Conservation (phyloP, 2,329 filamentous ascomycete genomes). For the Cladosporium oxysporum region DNA sequence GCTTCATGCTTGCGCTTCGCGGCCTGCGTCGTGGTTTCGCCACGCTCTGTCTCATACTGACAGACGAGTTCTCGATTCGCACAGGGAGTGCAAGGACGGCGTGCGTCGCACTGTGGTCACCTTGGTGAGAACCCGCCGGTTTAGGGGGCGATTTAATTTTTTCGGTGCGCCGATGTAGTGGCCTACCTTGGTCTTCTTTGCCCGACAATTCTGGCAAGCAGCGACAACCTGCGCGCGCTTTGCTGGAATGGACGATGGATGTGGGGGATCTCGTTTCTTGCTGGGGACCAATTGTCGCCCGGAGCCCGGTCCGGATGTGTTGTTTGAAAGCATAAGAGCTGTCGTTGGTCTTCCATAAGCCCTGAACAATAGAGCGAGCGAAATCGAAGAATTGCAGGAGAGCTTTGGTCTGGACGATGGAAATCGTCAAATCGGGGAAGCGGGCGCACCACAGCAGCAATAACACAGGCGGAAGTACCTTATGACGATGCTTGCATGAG, state of each 20-base stretch:
- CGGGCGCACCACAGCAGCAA: not conserved
- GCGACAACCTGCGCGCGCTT: constrained; percentile 2
- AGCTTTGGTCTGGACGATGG: not conserved
- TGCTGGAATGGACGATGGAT: not conserved
- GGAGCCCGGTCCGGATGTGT: not conserved
- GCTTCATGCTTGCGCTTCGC: constrained; percentile 21
- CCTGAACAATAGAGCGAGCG: not conserved
- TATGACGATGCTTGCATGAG: not conserved
- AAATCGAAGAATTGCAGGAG: not conserved
- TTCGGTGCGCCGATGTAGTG: too few relatives aligned
- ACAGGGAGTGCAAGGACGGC: constrained; percentile 1
- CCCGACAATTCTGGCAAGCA: not conserved
- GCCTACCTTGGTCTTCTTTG: not conserved
- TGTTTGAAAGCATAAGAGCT: not conserved
- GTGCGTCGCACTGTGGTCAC: constrained; percentile 7
- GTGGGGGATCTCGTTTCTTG: not conserved
- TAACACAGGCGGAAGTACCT: not conserved
- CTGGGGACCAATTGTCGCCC: not conserved
- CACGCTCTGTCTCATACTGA: constrained; percentile 16
- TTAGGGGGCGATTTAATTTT: too few relatives aligned
- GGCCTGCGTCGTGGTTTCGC: constrained; percentile 20
- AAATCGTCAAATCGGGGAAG: not conserved
- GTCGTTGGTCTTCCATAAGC: not conserved
- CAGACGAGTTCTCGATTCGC: not conserved
- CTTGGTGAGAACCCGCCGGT: not conserved